Percentiles rank a stretch among this genome's conserved stretches.
phyloP scores from a whole-genome alignment of 2,329 filamentous ascomycete species.

The Pseudocercospora cruenta region DNA sequence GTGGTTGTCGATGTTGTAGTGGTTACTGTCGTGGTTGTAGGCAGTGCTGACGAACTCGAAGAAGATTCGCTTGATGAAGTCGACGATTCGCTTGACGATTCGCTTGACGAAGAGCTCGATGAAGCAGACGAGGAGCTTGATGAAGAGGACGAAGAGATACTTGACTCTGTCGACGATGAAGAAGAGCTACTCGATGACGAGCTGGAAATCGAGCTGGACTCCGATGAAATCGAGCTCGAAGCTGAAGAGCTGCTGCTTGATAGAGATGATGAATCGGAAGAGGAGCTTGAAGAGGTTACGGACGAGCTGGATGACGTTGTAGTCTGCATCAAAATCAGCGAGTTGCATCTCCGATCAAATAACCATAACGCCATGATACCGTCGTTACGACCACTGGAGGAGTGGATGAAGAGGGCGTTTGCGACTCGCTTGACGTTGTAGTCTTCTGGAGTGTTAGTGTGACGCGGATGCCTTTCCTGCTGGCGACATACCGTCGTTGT shows the following conservation, averaged over 20 bases:
- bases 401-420: background rate
- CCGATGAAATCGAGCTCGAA: background rate
- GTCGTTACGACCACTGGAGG: background rate
- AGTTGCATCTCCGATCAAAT: background rate
- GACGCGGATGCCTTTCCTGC: background rate
- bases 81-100: background rate
- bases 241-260: background rate
- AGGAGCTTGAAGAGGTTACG: background rate
- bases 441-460: background rate
- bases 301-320: background rate
- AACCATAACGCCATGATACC: background rate
- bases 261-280: background rate
- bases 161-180: background rate
- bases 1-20: background rate
- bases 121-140: too few species aligned
- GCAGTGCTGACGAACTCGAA: background rate
- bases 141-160: too few species aligned
- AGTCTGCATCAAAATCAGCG: background rate
- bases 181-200: background rate
- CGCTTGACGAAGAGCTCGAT: background rate
- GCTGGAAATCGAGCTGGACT: background rate
- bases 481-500: background rate
- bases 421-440: background rate
- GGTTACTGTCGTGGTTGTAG: background rate
- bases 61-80: background rate